Evolutionary conservation across 345 rosid genomes (phyloP), one percentile per base, ranked within the genome.

Genomic region (Carallia pectinifolia): DNA sequence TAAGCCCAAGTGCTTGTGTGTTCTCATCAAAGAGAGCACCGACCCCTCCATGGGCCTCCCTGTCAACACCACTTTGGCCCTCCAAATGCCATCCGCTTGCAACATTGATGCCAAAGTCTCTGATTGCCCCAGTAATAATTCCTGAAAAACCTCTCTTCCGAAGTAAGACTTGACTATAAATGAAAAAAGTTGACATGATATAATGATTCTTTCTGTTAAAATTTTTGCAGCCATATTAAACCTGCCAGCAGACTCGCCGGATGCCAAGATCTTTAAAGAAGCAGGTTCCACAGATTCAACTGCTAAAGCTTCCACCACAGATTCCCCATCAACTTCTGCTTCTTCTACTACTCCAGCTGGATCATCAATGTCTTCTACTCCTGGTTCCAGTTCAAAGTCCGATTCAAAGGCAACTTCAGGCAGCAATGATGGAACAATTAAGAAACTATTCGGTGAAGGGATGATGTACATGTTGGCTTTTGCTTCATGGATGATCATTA

Each of bases 21-120:
- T 81, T 56, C 78, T 84, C 34, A 79, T 84, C 53, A 81, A 71
- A 55, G 77, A 72, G 59, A 84, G 87, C 68, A 70, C 77, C 37
- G 85, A 81, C 59, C 85, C 87, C 23, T 77, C 87, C 52, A 52
- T 83, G 66, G 83, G 83, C 12, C 79, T 81, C 9, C 82, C 85
- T 47, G 64, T 84, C 63, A 84, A 84, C 34, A 81, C 85, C 76
- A 77, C 83, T 72, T 77, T 75, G 17, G 87, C 85, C 31, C 83
- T 84, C 70, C 79, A 84, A 64, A 77, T 79, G 83, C 83, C 85
- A 18, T 73, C 81, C 23, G 80, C 75, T 53, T 84, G 87, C 66
- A 74, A 76, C 23, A 81, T 81, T 17, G 80, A 84, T 62, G 83
- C 83, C 71, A 72, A 70, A 36, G 85, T 81, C 61, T 75, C 85